Evolutionary conservation across 2,329 filamentous ascomycete genomes (phyloP).

Genomic region (Paracorniculantispora psalliotae): DNA sequence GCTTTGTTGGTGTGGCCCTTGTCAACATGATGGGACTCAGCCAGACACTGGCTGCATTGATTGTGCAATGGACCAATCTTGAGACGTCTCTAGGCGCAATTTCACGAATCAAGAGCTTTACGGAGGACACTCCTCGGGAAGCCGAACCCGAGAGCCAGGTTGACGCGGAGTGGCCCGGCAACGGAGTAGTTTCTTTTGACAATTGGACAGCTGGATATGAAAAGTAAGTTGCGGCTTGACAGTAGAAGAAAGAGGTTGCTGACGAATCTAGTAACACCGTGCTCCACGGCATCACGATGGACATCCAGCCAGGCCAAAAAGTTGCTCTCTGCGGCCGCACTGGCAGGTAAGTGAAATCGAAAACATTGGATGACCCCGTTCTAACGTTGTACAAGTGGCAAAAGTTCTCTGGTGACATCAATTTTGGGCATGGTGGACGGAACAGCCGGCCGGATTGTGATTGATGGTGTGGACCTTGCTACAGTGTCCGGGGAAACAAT

Average conservation of each 20-base stretch:
- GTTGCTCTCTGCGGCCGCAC: slow-evolving; percentile 5
- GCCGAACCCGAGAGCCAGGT: neutral
- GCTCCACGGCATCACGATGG: neutral
- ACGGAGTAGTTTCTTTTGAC: neutral
- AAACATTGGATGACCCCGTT: neutral
- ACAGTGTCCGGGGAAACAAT: neutral
- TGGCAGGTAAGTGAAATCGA: neutral
- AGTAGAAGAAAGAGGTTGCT: neutral
- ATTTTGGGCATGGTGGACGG: slow-evolving; percentile 5
- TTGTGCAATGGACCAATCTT: slow-evolving; percentile 7
- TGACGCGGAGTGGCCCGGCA: neutral
- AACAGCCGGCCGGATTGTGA: neutral
- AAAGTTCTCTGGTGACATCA: slow-evolving; percentile 6
- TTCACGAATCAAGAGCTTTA: slow-evolving; percentile 8
- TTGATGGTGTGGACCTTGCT: neutral
- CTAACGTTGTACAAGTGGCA: neutral
- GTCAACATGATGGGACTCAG: slow-evolving; percentile 23
- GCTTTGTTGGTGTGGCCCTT: slow-evolving; percentile 17
- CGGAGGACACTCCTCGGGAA: slow-evolving; percentile 2
- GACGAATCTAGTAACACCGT: neutral
- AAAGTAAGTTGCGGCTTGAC: neutral
- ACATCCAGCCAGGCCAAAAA: neutral
- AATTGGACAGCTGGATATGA: slow-evolving; percentile 1
- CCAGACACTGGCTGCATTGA: slow-evolving; percentile 10
- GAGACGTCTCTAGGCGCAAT: slow-evolving; percentile 10